These are phyloP conservation scores for Auricularia auricula-judae DNA, from an alignment of 768 basidiomycete species.

Conservation along the genomic window DNA sequence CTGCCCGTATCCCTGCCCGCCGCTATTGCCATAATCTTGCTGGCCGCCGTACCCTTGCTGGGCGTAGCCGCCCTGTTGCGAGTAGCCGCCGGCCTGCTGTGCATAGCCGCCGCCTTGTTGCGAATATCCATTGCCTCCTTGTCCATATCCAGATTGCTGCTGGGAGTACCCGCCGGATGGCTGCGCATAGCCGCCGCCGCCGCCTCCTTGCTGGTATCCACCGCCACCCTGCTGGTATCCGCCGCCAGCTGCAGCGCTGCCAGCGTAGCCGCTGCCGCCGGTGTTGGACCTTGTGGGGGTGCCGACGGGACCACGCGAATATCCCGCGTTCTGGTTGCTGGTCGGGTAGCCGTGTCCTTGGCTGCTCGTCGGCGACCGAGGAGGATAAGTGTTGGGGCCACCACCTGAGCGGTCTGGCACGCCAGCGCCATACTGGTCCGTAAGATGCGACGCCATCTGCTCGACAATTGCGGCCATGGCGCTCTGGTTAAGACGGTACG, in stretches of 20 bases:
- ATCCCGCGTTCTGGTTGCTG: neutral
- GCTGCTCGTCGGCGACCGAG: neutral
- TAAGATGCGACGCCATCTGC: conserved; percentile 41
- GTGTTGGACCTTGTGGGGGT: neutral
- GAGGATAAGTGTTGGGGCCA: neutral
- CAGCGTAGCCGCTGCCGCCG: neutral
- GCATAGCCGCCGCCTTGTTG: neutral
- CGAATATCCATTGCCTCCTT: neutral
- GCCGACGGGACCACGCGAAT: neutral
- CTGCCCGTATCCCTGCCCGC: neutral
- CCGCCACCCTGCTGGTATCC: neutral
- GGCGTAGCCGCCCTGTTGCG: neutral
- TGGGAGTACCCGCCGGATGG: neutral
- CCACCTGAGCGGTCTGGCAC: conserved; percentile 17
- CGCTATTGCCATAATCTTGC: neutral
- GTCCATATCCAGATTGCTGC: neutral
- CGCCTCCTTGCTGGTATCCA: neutral
- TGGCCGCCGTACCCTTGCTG: neutral
- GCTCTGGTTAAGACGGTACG: conserved; percentile 60
- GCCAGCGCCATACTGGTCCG: conserved; percentile 59
- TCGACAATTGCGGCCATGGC: conserved; percentile 81
- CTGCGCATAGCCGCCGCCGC: neutral
- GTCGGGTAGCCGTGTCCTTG: neutral
- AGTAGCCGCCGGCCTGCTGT: neutral
- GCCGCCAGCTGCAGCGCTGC: neutral